These are phyloP conservation scores for Amphicarpaea edgeworthii DNA, from an alignment of 306 rosid species.

Conservation along the genomic window DNA sequence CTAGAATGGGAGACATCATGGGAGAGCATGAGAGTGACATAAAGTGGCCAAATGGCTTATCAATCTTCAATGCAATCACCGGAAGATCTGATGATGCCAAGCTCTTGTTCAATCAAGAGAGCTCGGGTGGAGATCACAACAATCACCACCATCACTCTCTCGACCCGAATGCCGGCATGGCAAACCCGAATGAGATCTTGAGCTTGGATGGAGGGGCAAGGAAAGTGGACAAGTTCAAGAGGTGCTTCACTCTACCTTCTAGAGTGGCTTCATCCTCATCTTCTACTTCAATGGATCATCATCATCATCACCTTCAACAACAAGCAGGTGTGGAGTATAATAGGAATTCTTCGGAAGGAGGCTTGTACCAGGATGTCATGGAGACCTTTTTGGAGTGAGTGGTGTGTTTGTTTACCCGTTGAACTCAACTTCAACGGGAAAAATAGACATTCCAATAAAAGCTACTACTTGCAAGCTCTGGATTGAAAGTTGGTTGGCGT, in stretches of 20 bases:
- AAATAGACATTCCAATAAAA: too few species aligned
- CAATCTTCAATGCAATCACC: conserved; percentile 82
- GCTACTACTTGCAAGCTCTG: too few species aligned
- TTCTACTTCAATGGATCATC: conserved; percentile 76
- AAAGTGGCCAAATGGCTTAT: conserved; percentile 85
- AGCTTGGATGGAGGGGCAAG: conserved; percentile 73
- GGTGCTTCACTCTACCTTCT: conserved; percentile 79
- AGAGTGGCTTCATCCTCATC: conserved; percentile 79
- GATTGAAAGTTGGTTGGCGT: too few species aligned
- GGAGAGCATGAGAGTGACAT: conserved; percentile 79
- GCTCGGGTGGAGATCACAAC: conserved; percentile 57
- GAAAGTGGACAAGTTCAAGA: conserved; percentile 77
- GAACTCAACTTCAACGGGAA: too few species aligned
- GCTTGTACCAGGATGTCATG: conserved; percentile 79
- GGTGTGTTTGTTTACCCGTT: too few species aligned
- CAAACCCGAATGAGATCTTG: conserved; percentile 69
- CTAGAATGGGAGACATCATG: conserved; percentile 71
- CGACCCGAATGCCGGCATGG: conserved; percentile 43
- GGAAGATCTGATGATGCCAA: conserved; percentile 75
- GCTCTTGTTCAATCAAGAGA: conserved; percentile 72
- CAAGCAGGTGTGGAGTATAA: conserved; percentile 58
- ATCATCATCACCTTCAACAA: conserved; percentile 70
- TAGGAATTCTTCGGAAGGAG: conserved; percentile 68
- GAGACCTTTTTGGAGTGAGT: conserved; percentile 83
- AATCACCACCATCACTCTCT: conserved; percentile 47